Conservation (phyloP, 2,329 filamentous ascomycete species). For the Fusarium mangiferae region DNA sequence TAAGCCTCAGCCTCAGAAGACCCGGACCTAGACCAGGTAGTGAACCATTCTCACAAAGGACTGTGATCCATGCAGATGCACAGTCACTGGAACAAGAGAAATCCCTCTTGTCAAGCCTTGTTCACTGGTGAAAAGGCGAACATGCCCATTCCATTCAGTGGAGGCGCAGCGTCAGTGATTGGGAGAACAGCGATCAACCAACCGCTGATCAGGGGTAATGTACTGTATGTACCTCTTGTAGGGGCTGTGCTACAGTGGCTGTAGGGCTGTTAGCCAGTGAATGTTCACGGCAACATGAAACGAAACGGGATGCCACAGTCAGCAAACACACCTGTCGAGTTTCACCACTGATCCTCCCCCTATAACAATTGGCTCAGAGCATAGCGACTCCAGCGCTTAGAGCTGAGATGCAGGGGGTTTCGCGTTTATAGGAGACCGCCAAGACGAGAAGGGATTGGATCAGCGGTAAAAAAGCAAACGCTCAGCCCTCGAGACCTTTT, state of each 20-base stretch:
- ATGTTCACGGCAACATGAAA: constrained; percentile 17
- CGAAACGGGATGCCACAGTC: constrained; percentile 13
- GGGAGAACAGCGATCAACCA: not conserved
- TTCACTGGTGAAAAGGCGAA: not conserved
- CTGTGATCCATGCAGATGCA: constrained; percentile 10
- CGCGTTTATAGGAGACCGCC: constrained; percentile 22
- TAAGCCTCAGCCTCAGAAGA: constrained; percentile 32
- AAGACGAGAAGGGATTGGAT: constrained; percentile 20
- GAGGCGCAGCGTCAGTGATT: constrained; percentile 29
- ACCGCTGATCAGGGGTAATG: not conserved
- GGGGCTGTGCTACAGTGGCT: constrained; percentile 23
- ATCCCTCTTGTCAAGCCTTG: constrained; percentile 7
- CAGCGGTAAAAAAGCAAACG: not conserved
- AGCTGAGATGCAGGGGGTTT: constrained; percentile 6
- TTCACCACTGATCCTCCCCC: constrained; percentile 13
- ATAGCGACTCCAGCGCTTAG: constrained; percentile 5
- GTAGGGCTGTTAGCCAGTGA: constrained; percentile 16
- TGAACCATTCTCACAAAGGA: constrained; percentile 13
- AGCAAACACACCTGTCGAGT: constrained; percentile 1
- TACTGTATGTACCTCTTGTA: not conserved
- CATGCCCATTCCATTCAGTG: constrained; percentile 5
- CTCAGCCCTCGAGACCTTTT: not conserved
- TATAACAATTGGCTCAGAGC: not conserved
- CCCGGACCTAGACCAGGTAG: not conserved
- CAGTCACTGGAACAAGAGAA: not conserved